Conservation (phyloP, 495 filamentous ascomycete species). For the Diplogelasinospora grovesii region DNA sequence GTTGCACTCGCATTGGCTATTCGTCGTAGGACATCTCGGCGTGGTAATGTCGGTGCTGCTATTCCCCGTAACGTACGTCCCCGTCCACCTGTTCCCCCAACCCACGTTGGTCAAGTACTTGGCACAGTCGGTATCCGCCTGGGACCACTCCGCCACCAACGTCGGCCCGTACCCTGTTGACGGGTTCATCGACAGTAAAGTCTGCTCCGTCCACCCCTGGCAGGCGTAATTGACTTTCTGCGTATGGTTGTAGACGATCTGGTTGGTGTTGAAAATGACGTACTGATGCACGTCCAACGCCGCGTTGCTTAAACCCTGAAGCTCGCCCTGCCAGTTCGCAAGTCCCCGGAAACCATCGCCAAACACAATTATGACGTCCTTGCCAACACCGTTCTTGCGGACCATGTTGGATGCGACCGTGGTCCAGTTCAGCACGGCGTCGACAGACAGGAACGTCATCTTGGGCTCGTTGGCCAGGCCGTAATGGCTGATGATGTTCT, state of each 20-base stretch:
- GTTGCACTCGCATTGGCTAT: conserved; percentile 61
- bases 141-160: conserved; percentile 96
- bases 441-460: conserved; percentile 57
- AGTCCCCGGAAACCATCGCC: conserved; percentile 83
- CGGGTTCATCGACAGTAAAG: conserved; percentile 58
- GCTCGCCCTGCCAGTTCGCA: conserved; percentile 66
- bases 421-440: conserved; percentile 65
- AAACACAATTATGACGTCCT: conserved; percentile 59
- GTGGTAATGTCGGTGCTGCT: conserved; percentile 47
- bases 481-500: conserved; percentile 77
- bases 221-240: conserved; percentile 80
- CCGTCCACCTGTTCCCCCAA: conserved; percentile 84
- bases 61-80: conserved; percentile 58
- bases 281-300: conserved; percentile 94
- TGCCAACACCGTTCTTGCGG: conserved; percentile 60
- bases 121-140: conserved; percentile 96
- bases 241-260: conserved; percentile 66
- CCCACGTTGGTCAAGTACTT: conserved; percentile 84
- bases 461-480: conserved; percentile 83
- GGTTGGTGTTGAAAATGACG: conserved; percentile 74
- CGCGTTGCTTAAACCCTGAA: conserved; percentile 50
- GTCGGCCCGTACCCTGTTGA: conserved; percentile 87
- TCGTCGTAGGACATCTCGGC: conserved; percentile 62
- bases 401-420: conserved; percentile 54
- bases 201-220: conserved; percentile 75